Base-by-base conservation (phyloP, 1,139 yeast species). In the Pneumocystis wakefieldiae region DNA sequence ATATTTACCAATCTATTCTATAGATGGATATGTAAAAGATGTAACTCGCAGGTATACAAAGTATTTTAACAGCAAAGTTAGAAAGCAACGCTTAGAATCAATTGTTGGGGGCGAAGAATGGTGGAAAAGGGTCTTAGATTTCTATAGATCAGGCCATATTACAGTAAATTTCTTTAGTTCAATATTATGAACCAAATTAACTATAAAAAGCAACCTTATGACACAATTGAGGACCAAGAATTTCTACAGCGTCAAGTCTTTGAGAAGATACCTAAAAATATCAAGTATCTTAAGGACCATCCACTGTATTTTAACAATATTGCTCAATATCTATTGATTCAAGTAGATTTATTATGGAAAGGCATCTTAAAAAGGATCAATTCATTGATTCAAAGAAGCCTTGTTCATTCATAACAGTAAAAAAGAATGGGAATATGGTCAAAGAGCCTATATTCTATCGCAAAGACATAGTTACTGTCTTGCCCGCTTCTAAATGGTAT, bases 241-340 rank as follows among this genome's bases (percentile, higher is more conserved):
- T 85, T 94, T 66, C 76, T 80, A 42, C 80, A 82, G 62, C 77
- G 89, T 60, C 85, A 87, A 63, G 76, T 82, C 38, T 77, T 80
- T 29, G 98, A 94, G 70, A 96, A 95, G 0, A 84, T 92, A 80
- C 99, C 99, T 0, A 83, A 85, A 63, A 87, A 82, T 69, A 76
- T 89, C 28, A 84, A 83, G 61, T 97, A 91, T 68, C 87, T 92
- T 72, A 85, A 84, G 65, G 84, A 85, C 62, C 98, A 92, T 72
- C 98, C 98, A 0, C 73, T 85, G n/a, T 92, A 85, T 72, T 92
- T 86, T 0, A 55, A 28, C 17, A 38, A 28, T 15, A 24, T 17
- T n/a, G 15, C 28, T 32, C 8, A 58, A 37, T 2, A 48, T 14
- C 1, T 59, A n/a, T 35, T 29, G 35, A 19, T 32, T 5, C 24